Percentiles rank a stretch among this genome's conserved stretches.
These are phyloP conservation scores for Dacryopinax spathularia DNA, from an alignment of 768 basidiomycete genomes.

Conservation along the genomic window DNA sequence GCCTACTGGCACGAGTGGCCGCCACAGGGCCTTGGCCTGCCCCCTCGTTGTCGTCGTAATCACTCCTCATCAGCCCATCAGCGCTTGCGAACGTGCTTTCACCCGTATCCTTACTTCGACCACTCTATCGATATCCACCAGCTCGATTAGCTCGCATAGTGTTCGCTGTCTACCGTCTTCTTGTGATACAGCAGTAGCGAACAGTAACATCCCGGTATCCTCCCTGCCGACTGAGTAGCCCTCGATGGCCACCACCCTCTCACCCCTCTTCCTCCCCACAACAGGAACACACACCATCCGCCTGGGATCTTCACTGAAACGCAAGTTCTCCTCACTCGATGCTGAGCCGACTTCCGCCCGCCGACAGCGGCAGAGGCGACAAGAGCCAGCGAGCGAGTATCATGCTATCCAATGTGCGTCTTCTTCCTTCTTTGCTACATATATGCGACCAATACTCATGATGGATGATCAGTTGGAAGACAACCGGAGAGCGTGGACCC, in stretches of 20 bases:
- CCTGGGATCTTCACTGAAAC: not conserved
- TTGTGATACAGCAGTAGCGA: too few relatives aligned
- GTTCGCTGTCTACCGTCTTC: too few relatives aligned
- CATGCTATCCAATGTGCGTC: not conserved
- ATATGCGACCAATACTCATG: not conserved
- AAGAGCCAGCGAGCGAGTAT: not conserved
- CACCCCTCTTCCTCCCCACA: not conserved
- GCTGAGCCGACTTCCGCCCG: not conserved
- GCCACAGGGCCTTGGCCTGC: too few relatives aligned
- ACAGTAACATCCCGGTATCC: too few relatives aligned
- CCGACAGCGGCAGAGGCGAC: not conserved
- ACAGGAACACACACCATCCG: not conserved
- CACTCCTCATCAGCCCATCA: too few relatives aligned
- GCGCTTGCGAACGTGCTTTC: too few relatives aligned
- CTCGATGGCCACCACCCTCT: not conserved
- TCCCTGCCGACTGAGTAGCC: too few relatives aligned
- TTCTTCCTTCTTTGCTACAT: not conserved
- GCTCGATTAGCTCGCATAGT: too few relatives aligned
- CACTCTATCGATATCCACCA: too few relatives aligned
- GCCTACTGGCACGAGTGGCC: too few relatives aligned
- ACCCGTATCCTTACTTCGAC: too few relatives aligned
- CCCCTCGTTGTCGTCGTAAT: too few relatives aligned
- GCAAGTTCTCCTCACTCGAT: not conserved
- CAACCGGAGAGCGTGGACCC: conserved; percentile 2
- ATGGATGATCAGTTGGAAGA: not conserved